Evolutionary conservation across 305 asterid genomes (phyloP), one percentile per base, ranked within the genome.

Genomic region (Fraxinus floribunda): DNA sequence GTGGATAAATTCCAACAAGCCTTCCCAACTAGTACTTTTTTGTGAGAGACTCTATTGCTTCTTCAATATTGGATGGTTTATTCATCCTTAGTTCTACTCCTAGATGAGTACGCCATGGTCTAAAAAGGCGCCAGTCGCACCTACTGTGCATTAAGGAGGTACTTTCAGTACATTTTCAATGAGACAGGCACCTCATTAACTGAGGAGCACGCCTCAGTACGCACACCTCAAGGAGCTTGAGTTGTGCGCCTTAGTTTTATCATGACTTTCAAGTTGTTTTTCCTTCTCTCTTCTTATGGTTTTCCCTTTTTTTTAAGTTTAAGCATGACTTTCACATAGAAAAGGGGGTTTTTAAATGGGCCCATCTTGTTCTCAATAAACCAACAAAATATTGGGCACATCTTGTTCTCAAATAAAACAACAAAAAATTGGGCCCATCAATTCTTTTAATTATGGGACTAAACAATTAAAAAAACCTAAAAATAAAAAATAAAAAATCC

Each of bases 21-120:
- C 77, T 60, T 75, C 76, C 46, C 44, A 75, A 55, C 80, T 24
- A 34, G 75, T 55, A 81, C 41, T 34, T 74, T 74, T 80, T 80
- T 80, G 46, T 29, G 18, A 79, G 41, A 60, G 34, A 79, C 77
- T 24, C 38, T 79, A 26, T 24, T 68, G 13, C 46, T 68, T 79
- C 77, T 79, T 68, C 68, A 26, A 79, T 79, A 79, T 39, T 15
- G 5, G 30, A 46, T 39, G 77, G 26, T 66, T 79, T 66, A 39
- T 1, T n/a, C 24, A n/a, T 18, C 66, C 26, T 55, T 55, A 55
- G 66, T 55, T n/a, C 26, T 1, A 20, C 66, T n/a, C 26, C 66
- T 57, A 57, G 29, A 57, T 57, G 68, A 57, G 29, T 57, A 57
- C 68, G 5, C 20, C 24, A n/a, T 52, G 64, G 24, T 52, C 24